Evolutionary conservation across 306 rosid species (phyloP).

Genomic region (Sesbania bispinosa): DNA sequence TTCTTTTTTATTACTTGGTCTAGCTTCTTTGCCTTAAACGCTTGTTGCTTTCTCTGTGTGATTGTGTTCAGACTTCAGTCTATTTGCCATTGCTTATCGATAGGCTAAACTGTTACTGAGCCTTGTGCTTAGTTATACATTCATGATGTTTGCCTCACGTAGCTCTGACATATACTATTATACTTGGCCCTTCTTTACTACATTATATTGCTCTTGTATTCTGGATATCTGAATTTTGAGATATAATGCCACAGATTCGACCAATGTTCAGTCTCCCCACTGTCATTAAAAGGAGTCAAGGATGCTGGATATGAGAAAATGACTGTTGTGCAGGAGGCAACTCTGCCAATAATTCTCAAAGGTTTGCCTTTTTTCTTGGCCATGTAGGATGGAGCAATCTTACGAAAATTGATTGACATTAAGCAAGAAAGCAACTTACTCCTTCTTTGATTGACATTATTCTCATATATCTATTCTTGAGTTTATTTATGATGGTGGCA

Average conservation of each 20-base stretch:
- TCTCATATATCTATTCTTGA: constrained; percentile 6
- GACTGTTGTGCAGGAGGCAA: constrained; percentile 95
- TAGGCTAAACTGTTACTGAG: not conserved
- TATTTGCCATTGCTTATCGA: not conserved
- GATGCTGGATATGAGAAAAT: constrained; percentile 92
- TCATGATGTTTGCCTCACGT: not conserved
- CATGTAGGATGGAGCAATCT: not conserved
- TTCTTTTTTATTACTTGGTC: not conserved
- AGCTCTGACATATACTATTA: not conserved
- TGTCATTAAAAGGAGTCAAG: constrained; percentile 82
- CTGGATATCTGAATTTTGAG: constrained; percentile 22
- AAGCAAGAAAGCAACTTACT: not conserved
- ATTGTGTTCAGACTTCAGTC: too few species aligned
- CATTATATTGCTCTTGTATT: not conserved
- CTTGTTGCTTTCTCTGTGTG: not conserved
- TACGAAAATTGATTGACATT: not conserved
- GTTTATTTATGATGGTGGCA: constrained; percentile 13
- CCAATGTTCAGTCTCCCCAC: constrained; percentile 64
- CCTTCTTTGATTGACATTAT: not conserved
- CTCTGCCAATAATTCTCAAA: constrained; percentile 85
- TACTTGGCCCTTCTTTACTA: not conserved
- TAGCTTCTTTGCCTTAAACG: not conserved
- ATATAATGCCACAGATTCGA: constrained; percentile 64
- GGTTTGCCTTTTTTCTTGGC: constrained; percentile 46
- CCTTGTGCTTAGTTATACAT: constrained; percentile 21